phyloP scores from a whole-genome alignment of 2,329 filamentous ascomycete species.

The Fusarium avenaceum region DNA sequence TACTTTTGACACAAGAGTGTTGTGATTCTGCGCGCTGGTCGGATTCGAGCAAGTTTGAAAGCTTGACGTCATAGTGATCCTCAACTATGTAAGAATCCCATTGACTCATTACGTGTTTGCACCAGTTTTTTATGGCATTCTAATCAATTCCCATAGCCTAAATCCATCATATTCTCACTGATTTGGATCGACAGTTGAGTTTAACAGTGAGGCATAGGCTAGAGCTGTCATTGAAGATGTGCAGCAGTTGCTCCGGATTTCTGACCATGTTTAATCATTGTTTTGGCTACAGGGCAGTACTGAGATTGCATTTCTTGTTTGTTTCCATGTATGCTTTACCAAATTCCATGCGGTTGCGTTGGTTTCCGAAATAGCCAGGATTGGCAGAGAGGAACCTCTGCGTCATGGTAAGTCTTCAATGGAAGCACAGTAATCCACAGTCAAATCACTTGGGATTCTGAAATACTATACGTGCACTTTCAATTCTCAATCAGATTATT shows the following conservation, averaged over 20 bases:
- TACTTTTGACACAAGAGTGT: fast-evolving
- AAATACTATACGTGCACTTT: too few relatives aligned
- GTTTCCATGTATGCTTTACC: background rate
- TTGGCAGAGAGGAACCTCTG: too few relatives aligned
- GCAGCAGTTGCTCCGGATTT: background rate
- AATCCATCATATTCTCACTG: background rate
- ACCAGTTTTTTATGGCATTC: background rate
- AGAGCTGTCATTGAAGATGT: background rate
- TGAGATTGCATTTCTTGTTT: background rate
- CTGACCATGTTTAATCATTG: background rate
- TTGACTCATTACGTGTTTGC: background rate
- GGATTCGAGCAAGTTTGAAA: background rate
- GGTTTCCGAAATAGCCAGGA: background rate
- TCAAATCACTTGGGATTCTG: too few relatives aligned
- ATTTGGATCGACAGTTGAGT: background rate
- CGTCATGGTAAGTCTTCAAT: background rate
- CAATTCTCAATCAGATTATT: too few relatives aligned
- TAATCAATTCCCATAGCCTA: background rate
- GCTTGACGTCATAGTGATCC: conserved; percentile 27
- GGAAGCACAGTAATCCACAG: fast-evolving
- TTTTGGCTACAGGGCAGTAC: background rate
- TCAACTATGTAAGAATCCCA: background rate
- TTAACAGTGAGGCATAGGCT: background rate
- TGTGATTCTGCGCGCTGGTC: background rate
- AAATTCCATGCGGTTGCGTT: background rate